Evolutionary conservation across 2,329 filamentous ascomycete genomes (phyloP), one percentile per base, ranked within the genome.

Genomic region (Colletotrichum horii): DNA sequence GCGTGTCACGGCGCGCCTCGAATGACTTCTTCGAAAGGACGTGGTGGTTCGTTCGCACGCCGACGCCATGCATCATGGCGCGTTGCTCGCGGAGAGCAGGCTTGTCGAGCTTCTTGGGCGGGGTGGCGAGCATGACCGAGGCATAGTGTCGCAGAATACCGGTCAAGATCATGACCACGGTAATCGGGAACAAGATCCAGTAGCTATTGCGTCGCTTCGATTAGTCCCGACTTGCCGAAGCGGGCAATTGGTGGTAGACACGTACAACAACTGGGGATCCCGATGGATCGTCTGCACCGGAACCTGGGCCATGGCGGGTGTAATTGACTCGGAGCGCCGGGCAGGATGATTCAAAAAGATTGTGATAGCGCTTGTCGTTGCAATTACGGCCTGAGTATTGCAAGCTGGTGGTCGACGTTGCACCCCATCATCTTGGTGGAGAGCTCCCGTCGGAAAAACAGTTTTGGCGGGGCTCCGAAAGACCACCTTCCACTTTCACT

Each of bases 141-240:
- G 95, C 96, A 85, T 98, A 99, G 88, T 99, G 97, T 79, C 97
- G 96, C 74, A 99, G 93, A 73, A 99, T 93, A 81, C 97, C 97
- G 19, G 97, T 99, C 78, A 99, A 87, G 78, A 99, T 93, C 97
- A 99, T 99, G 83, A 99, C 97, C 81, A 98, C 90, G 62, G 96
- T 98, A 85, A 99, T 99, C 77, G 97, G 97, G 78, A 98, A 93
- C 76, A 99, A 90, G 86, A 99, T 99, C 97, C 97, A 99, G 90
- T 98, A 98, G 88, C 97, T 99, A 81, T 70, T 76, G 38, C n/a
- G 55, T n/a, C 9, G 43, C 12, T 69, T 66, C 48, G 34, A 36
- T 55, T 32, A 43, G 55, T 79, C 76, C 61, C 64, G n/a, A 24
- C 6, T 22, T 66, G 55, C n/a, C 5, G 60, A 69, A 79, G 52